Evolutionary conservation across 345 rosid genomes (phyloP).

Genomic region (Gossypium mustelinum): DNA sequence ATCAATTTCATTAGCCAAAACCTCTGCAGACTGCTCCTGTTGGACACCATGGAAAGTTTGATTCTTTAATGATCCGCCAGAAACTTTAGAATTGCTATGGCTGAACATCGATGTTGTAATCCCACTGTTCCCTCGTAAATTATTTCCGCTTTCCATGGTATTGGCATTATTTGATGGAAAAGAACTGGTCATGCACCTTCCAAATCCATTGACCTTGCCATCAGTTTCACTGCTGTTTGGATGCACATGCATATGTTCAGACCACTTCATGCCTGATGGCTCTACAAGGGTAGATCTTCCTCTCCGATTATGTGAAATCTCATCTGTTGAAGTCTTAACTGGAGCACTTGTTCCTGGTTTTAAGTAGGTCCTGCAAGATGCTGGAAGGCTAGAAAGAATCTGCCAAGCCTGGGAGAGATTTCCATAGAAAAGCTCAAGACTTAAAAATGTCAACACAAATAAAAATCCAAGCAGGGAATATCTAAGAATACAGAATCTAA

Average conservation of each 20-base stretch:
- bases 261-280: slow-evolving; percentile 27
- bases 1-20: slow-evolving; percentile 55
- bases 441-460: slow-evolving; percentile 13
- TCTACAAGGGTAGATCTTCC: slow-evolving; percentile 32
- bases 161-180: slow-evolving; percentile 26
- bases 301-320: slow-evolving; percentile 29
- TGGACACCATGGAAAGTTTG: slow-evolving; percentile 27
- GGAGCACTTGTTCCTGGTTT: slow-evolving; percentile 72
- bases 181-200: slow-evolving; percentile 26
- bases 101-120: slow-evolving; percentile 27
- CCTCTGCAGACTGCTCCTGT: slow-evolving; percentile 29
- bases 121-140: slow-evolving; percentile 21
- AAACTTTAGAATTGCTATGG: slow-evolving; percentile 24
- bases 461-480: background rate
- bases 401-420: slow-evolving; percentile 75
- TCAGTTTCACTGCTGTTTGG: slow-evolving; percentile 28
- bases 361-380: slow-evolving; percentile 50
- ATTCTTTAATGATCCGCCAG: slow-evolving; percentile 31
- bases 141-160: slow-evolving; percentile 31
- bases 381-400: slow-evolving; percentile 63
- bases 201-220: slow-evolving; percentile 26
- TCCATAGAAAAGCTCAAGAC: slow-evolving; percentile 6
- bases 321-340: slow-evolving; percentile 32
- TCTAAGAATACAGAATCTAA: slow-evolving; percentile 3
- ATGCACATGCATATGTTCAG: slow-evolving; percentile 21